Percentiles rank a stretch among this genome's conserved stretches.
phyloP scores from a whole-genome alignment of 306 rosid species.

The Mimosa bimucronata region DNA sequence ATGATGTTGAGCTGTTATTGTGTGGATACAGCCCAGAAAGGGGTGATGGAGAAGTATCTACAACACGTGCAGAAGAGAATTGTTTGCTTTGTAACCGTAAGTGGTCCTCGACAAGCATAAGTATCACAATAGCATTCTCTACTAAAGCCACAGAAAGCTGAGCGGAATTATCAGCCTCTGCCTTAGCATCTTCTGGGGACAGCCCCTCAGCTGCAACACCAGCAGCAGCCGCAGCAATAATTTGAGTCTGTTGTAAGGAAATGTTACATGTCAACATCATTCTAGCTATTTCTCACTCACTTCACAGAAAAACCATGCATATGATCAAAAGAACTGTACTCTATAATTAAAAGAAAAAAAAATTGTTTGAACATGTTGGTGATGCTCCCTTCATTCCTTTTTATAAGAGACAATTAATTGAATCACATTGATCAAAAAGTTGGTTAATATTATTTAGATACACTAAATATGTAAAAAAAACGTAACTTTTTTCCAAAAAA shows the following conservation, averaged over 20 bases:
- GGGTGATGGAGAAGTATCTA: conserved; percentile 77
- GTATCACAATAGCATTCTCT: conserved; percentile 93
- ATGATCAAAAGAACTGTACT: conserved; percentile 30
- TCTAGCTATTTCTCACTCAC: conserved; percentile 31
- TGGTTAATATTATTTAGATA: too few species aligned
- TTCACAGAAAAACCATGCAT: conserved; percentile 22
- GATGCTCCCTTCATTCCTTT: too few species aligned
- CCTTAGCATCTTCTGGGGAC: conserved; percentile 81
- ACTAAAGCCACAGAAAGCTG: conserved; percentile 92
- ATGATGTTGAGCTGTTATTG: conserved; percentile 51
- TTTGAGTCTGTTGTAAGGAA: conserved; percentile 82
- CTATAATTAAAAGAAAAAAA: too few species aligned
- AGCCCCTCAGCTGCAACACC: conserved; percentile 93
- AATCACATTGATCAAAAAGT: too few species aligned
- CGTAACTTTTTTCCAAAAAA: too few species aligned
- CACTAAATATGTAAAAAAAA: too few species aligned
- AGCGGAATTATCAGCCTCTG: conserved; percentile 93
- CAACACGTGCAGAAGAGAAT: conserved; percentile 54
- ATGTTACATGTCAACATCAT: conserved; percentile 48
- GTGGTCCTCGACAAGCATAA: conserved; percentile 99
- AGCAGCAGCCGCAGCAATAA: conserved; percentile 95
- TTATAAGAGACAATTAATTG: too few species aligned
- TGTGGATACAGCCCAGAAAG: conserved; percentile 73
- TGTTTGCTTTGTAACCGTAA: conserved; percentile 85
- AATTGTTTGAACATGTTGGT: too few species aligned